These are phyloP conservation scores for Suillus lakei DNA, from an alignment of 768 basidiomycete genomes.

Conservation along the genomic window DNA sequence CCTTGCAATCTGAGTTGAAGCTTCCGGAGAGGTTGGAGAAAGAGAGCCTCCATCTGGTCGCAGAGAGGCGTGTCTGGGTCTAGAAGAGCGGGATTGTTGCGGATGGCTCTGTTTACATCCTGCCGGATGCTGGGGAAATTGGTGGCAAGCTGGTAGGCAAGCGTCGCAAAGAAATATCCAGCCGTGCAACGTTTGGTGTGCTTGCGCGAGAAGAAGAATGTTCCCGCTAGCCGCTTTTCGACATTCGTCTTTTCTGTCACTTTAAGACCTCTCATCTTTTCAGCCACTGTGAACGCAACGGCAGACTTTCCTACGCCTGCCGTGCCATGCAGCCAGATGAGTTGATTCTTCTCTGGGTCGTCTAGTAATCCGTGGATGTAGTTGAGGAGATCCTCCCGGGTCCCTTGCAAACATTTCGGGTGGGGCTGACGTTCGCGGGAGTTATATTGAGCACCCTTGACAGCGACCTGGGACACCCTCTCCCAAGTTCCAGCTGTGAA, in stretches of 20 bases:
- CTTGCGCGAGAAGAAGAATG: background rate
- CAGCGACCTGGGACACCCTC: background rate
- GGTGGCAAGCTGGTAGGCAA: background rate
- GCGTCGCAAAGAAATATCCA: background rate
- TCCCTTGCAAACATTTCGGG: background rate
- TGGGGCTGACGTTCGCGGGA: background rate
- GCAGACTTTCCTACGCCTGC: background rate
- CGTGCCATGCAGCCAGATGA: background rate
- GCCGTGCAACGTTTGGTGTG: background rate
- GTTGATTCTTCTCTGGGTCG: background rate
- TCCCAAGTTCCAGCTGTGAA: background rate
- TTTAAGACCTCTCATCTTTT: background rate
- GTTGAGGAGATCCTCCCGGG: background rate
- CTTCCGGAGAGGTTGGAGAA: background rate
- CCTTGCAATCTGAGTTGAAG: background rate
- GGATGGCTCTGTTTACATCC: background rate
- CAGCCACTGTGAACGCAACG: background rate
- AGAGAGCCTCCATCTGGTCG: background rate
- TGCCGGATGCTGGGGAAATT: background rate
- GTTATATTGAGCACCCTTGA: background rate
- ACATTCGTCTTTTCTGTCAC: background rate
- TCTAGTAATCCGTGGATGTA: background rate
- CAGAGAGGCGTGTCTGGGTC: background rate
- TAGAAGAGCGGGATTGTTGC: background rate
- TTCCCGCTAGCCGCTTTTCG: background rate